A percentile compares a stretch with the other conserved stretches of the same genome.
Evolutionary conservation across 148 eudicot genomes (phyloP).

Genomic region (Beta vulgaris): DNA sequence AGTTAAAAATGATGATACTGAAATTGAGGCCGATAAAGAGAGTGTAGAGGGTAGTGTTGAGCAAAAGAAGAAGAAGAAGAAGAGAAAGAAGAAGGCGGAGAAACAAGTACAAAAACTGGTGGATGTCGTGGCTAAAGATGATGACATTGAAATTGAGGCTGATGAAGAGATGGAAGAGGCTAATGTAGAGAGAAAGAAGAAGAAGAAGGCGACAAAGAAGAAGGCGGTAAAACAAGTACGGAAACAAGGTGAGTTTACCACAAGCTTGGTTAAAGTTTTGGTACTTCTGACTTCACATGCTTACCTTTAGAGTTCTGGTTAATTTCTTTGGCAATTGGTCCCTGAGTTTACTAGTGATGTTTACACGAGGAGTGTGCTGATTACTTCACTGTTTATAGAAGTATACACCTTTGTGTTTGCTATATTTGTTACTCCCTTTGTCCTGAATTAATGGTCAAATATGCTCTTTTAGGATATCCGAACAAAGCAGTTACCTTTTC

Average conservation of each 20-base stretch:
- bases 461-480: no score
- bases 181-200: constrained; percentile 20
- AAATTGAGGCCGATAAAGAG: constrained; percentile 19
- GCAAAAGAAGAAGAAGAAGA: constrained; percentile 33
- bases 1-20: neutral
- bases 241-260: constrained; percentile 28
- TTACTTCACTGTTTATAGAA: no score
- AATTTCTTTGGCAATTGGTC: neutral
- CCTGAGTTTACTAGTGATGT: neutral
- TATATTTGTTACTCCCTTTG: no score
- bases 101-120: constrained; percentile 22
- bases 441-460: no score
- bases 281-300: no score
- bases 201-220: constrained; percentile 46
- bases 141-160: constrained; percentile 1
- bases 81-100: constrained; percentile 38
- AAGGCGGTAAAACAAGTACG: constrained; percentile 21
- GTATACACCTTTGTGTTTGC: no score
- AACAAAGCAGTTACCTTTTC: no score
- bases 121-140: neutral
- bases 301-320: no score
- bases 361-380: no score
- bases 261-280: neutral
- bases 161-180: constrained; percentile 28
- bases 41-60: constrained; percentile 29